A percentile compares a stretch with the other conserved stretches of the same genome.
Conservation (phyloP, 139 green algal species). For the Closterium sp. region DNA sequence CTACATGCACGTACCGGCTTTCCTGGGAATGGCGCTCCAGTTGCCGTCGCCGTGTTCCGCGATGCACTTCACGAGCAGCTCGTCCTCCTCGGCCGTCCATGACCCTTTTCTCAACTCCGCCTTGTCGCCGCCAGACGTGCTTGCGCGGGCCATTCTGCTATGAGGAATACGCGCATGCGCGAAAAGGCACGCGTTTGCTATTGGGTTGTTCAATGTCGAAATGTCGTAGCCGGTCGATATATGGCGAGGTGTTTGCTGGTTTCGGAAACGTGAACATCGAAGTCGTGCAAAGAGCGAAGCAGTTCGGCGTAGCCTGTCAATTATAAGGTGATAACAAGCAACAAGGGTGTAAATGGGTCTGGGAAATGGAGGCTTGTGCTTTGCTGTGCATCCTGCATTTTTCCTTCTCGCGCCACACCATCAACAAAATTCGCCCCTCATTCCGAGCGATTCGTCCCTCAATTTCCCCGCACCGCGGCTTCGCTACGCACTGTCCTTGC, state of each 20-base stretch:
- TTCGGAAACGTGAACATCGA: neutral
- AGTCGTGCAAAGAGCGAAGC: neutral
- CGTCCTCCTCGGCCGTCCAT: slow-evolving; percentile 42
- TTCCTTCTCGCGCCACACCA: no score
- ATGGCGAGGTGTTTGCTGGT: neutral
- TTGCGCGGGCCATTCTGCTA: neutral
- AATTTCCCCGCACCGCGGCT: neutral
- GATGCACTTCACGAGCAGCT: slow-evolving; percentile 32
- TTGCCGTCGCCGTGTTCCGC: slow-evolving; percentile 27
- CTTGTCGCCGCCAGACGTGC: neutral
- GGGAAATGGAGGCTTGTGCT: neutral
- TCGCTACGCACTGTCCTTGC: neutral
- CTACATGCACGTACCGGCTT: slow-evolving; percentile 8
- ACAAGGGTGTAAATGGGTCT: neutral
- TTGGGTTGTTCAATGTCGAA: neutral
- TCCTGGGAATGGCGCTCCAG: slow-evolving; percentile 17
- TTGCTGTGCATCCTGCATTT: no score
- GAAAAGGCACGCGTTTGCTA: neutral
- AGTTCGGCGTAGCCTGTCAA: no score
- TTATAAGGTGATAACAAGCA: no score
- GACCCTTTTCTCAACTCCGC: slow-evolving; percentile 24
- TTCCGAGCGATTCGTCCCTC: neutral
- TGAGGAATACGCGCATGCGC: neutral
- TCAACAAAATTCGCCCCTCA: neutral
- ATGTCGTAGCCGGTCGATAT: neutral